A percentile compares a stretch with the other conserved stretches of the same genome.
These are phyloP conservation scores for Fusarium zealandicum DNA, from an alignment of 2,329 filamentous ascomycete genomes.

Conservation along the genomic window DNA sequence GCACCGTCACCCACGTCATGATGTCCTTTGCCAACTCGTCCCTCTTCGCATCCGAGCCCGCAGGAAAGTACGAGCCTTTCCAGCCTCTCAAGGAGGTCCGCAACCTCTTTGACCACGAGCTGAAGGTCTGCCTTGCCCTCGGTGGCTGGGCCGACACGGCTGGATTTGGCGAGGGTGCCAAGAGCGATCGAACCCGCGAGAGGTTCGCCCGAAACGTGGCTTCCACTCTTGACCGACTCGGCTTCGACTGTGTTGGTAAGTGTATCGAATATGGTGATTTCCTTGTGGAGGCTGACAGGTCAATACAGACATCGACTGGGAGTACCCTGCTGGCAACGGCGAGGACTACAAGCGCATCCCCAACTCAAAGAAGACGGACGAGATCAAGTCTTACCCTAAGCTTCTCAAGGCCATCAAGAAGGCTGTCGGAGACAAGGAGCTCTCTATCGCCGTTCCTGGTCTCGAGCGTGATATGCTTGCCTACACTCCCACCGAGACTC, in stretches of 20 bases:
- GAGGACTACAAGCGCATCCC: constrained; percentile 70
- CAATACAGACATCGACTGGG: constrained; percentile 70
- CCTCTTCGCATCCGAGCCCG: constrained; percentile 53
- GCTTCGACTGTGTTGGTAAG: constrained; percentile 68
- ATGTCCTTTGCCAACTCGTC: constrained; percentile 61
- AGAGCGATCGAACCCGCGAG: constrained; percentile 54
- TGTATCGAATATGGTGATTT: constrained; percentile 25
- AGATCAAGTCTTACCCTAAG: constrained; percentile 68
- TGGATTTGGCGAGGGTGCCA: constrained; percentile 61
- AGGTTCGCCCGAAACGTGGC: constrained; percentile 66
- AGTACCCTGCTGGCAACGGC: constrained; percentile 68
- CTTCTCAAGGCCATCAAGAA: constrained; percentile 65
- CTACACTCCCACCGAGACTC: constrained; percentile 64
- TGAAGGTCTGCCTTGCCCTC: constrained; percentile 69
- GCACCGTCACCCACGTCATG: constrained; percentile 61
- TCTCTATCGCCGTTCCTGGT: constrained; percentile 73
- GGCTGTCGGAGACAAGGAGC: constrained; percentile 65
- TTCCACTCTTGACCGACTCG: constrained; percentile 58
- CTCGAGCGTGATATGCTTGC: constrained; percentile 71
- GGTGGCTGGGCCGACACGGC: constrained; percentile 70
- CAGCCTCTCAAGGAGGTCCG: constrained; percentile 59
- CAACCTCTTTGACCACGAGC: constrained; percentile 57
- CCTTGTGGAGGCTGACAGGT: neutral
- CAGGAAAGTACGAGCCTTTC: constrained; percentile 59
- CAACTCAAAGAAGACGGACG: constrained; percentile 64